Evolutionary conservation across 805 yeast species (phyloP).

Genomic region (Candida tallmaniae): DNA sequence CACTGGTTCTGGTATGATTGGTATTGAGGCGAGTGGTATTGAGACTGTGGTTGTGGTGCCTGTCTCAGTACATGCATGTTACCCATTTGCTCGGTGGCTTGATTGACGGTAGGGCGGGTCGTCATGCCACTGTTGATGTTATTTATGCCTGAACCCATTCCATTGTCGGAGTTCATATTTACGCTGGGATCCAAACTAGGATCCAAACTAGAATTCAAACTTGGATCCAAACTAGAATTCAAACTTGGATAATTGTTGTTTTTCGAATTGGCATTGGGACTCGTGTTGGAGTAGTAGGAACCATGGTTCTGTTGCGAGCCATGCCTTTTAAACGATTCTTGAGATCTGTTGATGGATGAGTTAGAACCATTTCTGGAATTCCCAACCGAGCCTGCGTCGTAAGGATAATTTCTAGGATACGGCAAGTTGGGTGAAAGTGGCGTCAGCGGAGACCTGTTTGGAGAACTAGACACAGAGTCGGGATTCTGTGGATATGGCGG

Average conservation of each 20-base stretch:
- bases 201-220: background rate
- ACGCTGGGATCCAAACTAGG: background rate
- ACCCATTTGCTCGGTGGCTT: no score
- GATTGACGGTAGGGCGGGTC: no score
- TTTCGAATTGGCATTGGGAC: slow-evolving; percentile 3
- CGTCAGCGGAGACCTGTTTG: slow-evolving; percentile 6
- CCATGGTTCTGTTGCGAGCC: background rate
- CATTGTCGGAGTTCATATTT: no score
- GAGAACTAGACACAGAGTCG: no score
- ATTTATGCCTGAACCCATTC: no score
- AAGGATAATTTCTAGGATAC: slow-evolving; percentile 7
- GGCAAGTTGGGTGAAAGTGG: slow-evolving; percentile 7
- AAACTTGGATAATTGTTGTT: slow-evolving; percentile 1
- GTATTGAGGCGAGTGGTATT: no score
- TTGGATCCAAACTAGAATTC: background rate
- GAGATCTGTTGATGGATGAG: slow-evolving; percentile 3
- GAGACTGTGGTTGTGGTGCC: slow-evolving; percentile 1
- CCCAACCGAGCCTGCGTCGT: no score
- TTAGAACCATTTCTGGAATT: slow-evolving; percentile 4
- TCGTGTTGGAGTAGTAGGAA: no score
- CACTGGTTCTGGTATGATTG: no score
- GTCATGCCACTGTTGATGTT: no score
- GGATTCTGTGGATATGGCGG: background rate
- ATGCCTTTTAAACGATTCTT: background rate
- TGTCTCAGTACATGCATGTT: no score